These are phyloP conservation scores for Monilinia aucupariae DNA, from an alignment of 2,329 filamentous ascomycete genomes.

Conservation along the genomic window DNA sequence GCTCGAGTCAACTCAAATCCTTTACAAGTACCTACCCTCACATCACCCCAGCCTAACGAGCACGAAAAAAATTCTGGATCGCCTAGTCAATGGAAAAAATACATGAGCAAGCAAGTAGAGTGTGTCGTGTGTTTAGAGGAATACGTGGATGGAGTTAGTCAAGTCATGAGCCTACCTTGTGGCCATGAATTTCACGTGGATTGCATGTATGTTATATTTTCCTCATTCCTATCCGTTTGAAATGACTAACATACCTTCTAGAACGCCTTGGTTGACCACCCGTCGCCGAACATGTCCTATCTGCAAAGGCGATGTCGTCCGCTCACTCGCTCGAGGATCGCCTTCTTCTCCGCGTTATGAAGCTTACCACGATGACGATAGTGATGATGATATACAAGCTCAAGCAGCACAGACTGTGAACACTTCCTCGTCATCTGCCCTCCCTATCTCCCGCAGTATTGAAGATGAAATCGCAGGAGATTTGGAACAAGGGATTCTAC, in stretches of 20 bases:
- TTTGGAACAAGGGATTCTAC: conserved; percentile 28
- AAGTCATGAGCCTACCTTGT: conserved; percentile 94
- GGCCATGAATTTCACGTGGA: conserved; percentile 96
- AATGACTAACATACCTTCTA: conserved; percentile 37
- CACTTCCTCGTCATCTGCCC: conserved; percentile 43
- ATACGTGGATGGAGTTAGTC: conserved; percentile 88
- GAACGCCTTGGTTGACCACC: conserved; percentile 94
- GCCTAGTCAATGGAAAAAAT: conserved; percentile 58
- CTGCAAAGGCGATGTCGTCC: conserved; percentile 94
- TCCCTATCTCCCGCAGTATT: conserved; percentile 23
- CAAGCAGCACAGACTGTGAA: conserved; percentile 42
- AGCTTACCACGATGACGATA: conserved; percentile 39
- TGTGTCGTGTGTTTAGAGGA: conserved; percentile 97
- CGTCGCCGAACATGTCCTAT: conserved; percentile 95
- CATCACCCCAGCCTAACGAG: conserved; percentile 30
- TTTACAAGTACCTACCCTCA: conserved; percentile 27
- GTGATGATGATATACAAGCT: conserved; percentile 41
- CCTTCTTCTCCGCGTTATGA: conserved; percentile 34
- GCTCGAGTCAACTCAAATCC: conserved; percentile 40
- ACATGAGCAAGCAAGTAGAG: conserved; percentile 67
- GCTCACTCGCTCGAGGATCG: conserved; percentile 50
- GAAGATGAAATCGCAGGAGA: conserved; percentile 24
- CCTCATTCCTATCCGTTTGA: conserved; percentile 7
- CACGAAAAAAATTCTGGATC: conserved; percentile 45
- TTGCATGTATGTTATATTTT: conserved; percentile 78